Base-by-base conservation (phyloP, 371 early-diverging fungal genomes). In the Mucor velutinosus region DNA sequence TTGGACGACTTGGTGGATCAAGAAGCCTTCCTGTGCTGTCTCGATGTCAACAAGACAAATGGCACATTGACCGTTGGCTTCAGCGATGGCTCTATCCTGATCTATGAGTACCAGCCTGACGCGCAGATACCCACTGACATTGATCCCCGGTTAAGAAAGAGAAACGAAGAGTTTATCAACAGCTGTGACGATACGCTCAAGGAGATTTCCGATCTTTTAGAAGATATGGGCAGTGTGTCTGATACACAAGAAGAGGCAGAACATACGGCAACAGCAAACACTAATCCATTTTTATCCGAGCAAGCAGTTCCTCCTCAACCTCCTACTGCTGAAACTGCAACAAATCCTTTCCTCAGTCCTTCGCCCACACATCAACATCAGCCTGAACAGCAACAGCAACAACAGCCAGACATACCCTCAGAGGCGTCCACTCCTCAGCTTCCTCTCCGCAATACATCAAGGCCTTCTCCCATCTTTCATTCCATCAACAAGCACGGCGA, bases 11-110 rank as follows among this genome's bases (percentile, higher is more conserved):
- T 76, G 2, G 56, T 39, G 11, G 61, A 64, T 15, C 15, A 41
- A 8, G 60, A 70, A 0, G 66, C 67, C 1, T 74, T 84, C 19
- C 39, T 85, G 10, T 69, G 51, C 2, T 69, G 76, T 8, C 55
- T 85, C n/a, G 79, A 80, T 47, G 49, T 82, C 45, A 82, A 84
- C 62, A 68, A 72, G 37, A 62, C 60, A 8, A 76, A 70, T 12
- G 76, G 73, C 3, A 62, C 67, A 0, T n/a, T 83, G 10, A 25
- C 70, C 1, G 65, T 84, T 41, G 86, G 82, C 0, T 81, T 83
- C 32, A 76, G 76, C 19, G 74, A 81, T 55, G 76, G 77, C 0
- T 62, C 66, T 11, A 61, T 82, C 6, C 19, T 80, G 15, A 10
- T 75, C 14, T 79, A 77, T 39, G 58, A 76, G 23, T 71, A 62